Base-by-base conservation (phyloP, 441 rosid genomes). In the Adansonia madagascariensis region DNA sequence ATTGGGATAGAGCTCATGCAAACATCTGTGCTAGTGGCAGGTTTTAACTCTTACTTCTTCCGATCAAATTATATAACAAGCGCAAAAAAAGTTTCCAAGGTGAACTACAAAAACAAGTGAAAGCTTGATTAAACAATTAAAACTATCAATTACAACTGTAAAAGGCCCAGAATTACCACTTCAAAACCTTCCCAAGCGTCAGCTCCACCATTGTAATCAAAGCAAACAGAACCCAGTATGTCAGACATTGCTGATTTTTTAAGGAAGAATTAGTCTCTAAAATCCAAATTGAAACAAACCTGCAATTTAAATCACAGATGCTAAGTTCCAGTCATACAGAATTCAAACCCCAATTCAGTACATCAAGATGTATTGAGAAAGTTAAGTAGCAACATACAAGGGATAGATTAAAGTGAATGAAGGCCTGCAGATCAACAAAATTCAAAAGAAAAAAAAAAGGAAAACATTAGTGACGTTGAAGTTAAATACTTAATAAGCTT, bases 211-310 rank as follows among this genome's bases (percentile, higher is more conserved):
- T 24, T 55, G 75, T 61, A 20, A 75, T 61, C 72, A 77, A 47
- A 35, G 82, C 77, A 82, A 80, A 82, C 62, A 85, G 50, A 66
- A 82, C 82, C 88, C 88, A 85, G 55, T 77, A 85, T 46, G 80
- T 27, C 46, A 85, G 77, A 68, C 88, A 85, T 82, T 82, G 84
- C 75, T 79, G 81, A 71, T 75, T 74, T 59, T 53, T 74, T 3
- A 82, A 74, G 47, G 41, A 64, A 31, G 84, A 82, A 61, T 41
- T 53, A 53, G 68, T 82, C 82, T 82, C 74, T 35, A 85, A 66
- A 0, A 75, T 66, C 67, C 79, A 47, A 79, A 80, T 62, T 6
- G 88, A 85, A 80, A 76, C 62, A 49, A 15, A 52, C 73, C 83
- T 81, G 57, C 31, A 14, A 18, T 65, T 17, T 52, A 15, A 39